phyloP scores from a whole-genome alignment of 169 alveolate genomes.

The Plasmodium inui region DNA sequence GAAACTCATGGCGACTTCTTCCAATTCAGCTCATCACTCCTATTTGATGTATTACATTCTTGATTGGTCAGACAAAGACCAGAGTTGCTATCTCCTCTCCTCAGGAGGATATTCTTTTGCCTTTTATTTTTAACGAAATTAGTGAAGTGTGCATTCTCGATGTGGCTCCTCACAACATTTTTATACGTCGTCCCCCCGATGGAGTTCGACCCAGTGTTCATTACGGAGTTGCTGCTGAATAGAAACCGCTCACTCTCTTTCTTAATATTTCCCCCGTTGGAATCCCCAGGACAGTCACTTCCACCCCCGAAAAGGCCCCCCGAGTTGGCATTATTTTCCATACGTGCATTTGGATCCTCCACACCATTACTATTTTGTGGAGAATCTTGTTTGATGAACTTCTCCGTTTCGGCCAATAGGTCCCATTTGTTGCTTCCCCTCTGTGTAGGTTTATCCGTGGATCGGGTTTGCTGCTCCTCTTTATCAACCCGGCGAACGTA shows the following conservation, averaged over 20 bases:
- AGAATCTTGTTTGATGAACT: not conserved
- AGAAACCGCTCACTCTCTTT: constrained; percentile 42
- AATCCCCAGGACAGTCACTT: not conserved
- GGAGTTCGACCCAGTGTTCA: not conserved
- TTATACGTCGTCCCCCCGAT: not conserved
- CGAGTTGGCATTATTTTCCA: not conserved
- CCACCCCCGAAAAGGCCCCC: not conserved
- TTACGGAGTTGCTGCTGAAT: constrained; percentile 29
- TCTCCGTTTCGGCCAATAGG: not conserved
- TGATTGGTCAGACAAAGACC: not conserved
- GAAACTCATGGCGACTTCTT: not conserved
- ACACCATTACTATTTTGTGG: not conserved
- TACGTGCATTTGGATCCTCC: not conserved
- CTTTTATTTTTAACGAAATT: constrained; percentile 5
- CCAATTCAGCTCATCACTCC: not conserved
- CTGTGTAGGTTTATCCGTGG: not conserved
- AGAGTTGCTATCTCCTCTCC: not conserved
- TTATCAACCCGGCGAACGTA: not conserved
- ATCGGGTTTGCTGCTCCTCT: not conserved
- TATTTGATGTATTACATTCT: not conserved
- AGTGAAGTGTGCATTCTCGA: not conserved
- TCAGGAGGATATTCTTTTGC: not conserved
- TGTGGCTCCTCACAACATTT: not conserved
- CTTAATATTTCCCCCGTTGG: not conserved
- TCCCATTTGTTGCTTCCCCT: not conserved